Evolutionary conservation across 495 filamentous ascomycete genomes (phyloP).

Genomic region (Aspergillus bridgeri): DNA sequence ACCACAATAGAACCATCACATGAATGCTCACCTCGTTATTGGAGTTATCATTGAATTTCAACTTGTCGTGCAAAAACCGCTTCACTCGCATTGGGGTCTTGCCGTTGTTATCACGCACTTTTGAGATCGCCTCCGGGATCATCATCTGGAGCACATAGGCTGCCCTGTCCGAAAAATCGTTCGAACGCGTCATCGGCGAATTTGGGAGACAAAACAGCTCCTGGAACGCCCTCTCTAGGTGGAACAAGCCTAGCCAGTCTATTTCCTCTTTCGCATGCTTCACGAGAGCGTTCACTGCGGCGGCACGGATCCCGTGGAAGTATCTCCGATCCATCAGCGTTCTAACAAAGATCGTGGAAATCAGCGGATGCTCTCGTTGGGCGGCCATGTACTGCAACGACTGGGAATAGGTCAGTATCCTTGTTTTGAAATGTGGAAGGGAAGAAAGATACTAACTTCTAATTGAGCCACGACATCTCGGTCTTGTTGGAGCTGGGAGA

Average conservation of each 20-base stretch:
- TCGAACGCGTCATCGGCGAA: slow-evolving; percentile 72
- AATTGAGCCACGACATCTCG: slow-evolving; percentile 93
- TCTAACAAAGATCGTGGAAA: slow-evolving; percentile 79
- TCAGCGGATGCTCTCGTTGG: slow-evolving; percentile 64
- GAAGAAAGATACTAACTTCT: slow-evolving; percentile 51
- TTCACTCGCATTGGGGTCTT: slow-evolving; percentile 73
- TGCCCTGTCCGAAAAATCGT: slow-evolving; percentile 83
- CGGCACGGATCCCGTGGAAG: slow-evolving; percentile 84
- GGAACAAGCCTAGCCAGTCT: slow-evolving; percentile 75
- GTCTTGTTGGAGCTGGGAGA: slow-evolving; percentile 96
- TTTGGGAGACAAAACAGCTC: slow-evolving; percentile 79
- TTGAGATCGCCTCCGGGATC: slow-evolving; percentile 75
- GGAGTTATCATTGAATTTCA: slow-evolving; percentile 90
- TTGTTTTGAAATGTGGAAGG: background rate
- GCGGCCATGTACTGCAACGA: slow-evolving; percentile 59
- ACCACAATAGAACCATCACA: background rate
- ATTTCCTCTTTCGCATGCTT: slow-evolving; percentile 66
- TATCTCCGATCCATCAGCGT: slow-evolving; percentile 91
- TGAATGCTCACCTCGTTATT: slow-evolving; percentile 60
- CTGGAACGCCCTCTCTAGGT: slow-evolving; percentile 80
- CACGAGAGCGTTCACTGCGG: slow-evolving; percentile 71
- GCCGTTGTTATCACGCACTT: slow-evolving; percentile 69
- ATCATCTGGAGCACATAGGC: slow-evolving; percentile 78
- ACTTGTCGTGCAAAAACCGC: slow-evolving; percentile 77
- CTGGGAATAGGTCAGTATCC: slow-evolving; percentile 22